A percentile compares a stretch with the other conserved stretches of the same genome.
phyloP scores from a whole-genome alignment of 2,329 filamentous ascomycete species.

The Hypomyces rosellus region DNA sequence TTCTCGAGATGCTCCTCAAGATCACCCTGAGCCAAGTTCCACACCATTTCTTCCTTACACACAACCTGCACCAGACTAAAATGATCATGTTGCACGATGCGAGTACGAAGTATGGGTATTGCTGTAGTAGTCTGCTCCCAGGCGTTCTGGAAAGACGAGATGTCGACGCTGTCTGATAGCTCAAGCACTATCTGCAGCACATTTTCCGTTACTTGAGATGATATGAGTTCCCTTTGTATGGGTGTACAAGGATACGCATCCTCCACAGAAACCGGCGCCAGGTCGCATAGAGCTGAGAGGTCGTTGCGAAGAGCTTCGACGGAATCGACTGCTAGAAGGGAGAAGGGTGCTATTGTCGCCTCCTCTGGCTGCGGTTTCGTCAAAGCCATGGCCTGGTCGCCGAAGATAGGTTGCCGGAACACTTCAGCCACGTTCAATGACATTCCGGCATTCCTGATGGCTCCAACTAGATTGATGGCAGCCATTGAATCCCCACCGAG shows the following conservation, averaged over 20 bases:
- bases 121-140: constrained; percentile 6
- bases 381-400: too few species aligned
- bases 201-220: constrained; percentile 19
- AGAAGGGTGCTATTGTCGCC: not conserved
- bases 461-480: constrained; percentile 38
- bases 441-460: constrained; percentile 2
- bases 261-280: constrained; percentile 12
- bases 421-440: constrained; percentile 5
- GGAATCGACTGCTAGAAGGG: not conserved
- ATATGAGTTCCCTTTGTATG: constrained; percentile 30
- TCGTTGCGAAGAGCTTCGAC: not conserved
- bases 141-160: constrained; percentile 3
- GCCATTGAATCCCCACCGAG: constrained; percentile 42
- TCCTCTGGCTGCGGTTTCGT: not conserved
- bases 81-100: constrained; percentile 36
- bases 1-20: constrained; percentile 27
- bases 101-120: constrained; percentile 34
- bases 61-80: constrained; percentile 39
- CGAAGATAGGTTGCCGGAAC: constrained; percentile 1
- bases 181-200: constrained; percentile 12
- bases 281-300: not conserved
- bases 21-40: constrained; percentile 20
- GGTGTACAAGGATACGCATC: constrained; percentile 31
- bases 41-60: constrained; percentile 29
- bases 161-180: not conserved